Conservation (phyloP, 202 grass and related monocot genomes). For the Cymbopogon flexuosus region DNA sequence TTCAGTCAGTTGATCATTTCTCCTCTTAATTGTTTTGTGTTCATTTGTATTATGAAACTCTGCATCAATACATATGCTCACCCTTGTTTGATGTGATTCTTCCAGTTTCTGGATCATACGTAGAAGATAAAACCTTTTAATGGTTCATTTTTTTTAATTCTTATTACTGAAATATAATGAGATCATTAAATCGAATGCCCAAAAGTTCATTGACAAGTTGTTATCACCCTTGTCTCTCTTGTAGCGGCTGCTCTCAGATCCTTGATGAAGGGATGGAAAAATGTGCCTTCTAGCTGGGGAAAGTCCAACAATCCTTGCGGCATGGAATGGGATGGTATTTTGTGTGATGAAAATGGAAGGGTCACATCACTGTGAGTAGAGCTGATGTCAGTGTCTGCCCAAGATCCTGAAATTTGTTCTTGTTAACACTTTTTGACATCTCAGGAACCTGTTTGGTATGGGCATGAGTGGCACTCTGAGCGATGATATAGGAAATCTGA, state of each 20-base stretch:
- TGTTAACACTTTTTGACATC: background rate
- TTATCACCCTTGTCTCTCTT: background rate
- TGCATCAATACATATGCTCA: background rate
- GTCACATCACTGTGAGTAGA: conserved; percentile 58
- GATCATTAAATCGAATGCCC: background rate
- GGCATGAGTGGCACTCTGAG: conserved; percentile 44
- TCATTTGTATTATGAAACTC: background rate
- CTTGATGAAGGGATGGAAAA: conserved; percentile 53
- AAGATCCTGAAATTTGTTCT: background rate
- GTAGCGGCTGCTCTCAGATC: conserved; percentile 52
- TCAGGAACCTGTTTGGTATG: conserved; percentile 57
- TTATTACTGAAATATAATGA: background rate
- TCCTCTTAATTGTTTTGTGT: background rate
- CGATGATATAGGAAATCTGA: conserved; percentile 56
- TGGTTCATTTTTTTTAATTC: background rate
- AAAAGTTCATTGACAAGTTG: background rate
- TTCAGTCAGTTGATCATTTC: background rate
- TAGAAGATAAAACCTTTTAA: background rate
- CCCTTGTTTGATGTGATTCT: background rate
- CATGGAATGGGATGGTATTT: conserved; percentile 51
- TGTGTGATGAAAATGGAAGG: conserved; percentile 40
- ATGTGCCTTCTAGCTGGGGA: conserved; percentile 47
- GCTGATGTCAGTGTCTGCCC: background rate
- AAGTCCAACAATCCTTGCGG: conserved; percentile 53
- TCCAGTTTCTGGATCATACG: background rate